phyloP scores from a whole-genome alignment of 495 filamentous ascomycete species.

The Rhypophila decipiens region DNA sequence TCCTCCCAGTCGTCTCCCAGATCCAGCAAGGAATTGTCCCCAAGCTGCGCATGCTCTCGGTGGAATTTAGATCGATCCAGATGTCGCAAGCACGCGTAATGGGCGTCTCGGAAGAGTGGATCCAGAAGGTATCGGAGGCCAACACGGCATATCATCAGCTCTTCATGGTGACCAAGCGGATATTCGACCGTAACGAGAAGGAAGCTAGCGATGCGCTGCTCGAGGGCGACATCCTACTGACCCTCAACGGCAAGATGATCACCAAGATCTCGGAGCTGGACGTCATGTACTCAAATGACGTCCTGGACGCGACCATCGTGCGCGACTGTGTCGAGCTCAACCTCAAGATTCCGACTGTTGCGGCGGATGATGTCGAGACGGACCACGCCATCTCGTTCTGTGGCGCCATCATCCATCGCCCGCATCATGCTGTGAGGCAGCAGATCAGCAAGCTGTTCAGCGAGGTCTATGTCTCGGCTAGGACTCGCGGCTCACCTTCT shows the following conservation, averaged over 20 bases:
- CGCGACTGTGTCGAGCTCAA: constrained; percentile 73
- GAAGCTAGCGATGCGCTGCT: constrained; percentile 51
- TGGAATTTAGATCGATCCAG: constrained; percentile 90
- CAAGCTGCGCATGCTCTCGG: constrained; percentile 78
- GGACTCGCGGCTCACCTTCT: constrained; percentile 76
- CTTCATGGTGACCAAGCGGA: constrained; percentile 92
- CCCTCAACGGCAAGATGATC: constrained; percentile 83
- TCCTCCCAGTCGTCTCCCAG: constrained; percentile 77
- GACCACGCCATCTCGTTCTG: constrained; percentile 89
- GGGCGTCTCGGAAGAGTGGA: constrained; percentile 96
- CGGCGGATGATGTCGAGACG: constrained; percentile 87
- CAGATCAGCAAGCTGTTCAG: constrained; percentile 95
- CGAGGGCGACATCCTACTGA: constrained; percentile 91
- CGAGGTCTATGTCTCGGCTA: constrained; percentile 90
- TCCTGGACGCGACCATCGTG: constrained; percentile 80
- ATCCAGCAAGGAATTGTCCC: constrained; percentile 75
- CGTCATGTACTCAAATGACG: constrained; percentile 87
- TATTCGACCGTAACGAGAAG: constrained; percentile 61
- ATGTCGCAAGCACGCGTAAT: constrained; percentile 98
- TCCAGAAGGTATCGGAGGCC: constrained; percentile 73
- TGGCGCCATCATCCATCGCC: constrained; percentile 85
- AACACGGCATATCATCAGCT: constrained; percentile 91
- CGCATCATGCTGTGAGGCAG: constrained; percentile 93
- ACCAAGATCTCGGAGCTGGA: constrained; percentile 90
- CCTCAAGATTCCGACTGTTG: constrained; percentile 76